Evolutionary conservation across 1,139 yeast genomes (phyloP).

Genomic region (Petasospora fabianii): DNA sequence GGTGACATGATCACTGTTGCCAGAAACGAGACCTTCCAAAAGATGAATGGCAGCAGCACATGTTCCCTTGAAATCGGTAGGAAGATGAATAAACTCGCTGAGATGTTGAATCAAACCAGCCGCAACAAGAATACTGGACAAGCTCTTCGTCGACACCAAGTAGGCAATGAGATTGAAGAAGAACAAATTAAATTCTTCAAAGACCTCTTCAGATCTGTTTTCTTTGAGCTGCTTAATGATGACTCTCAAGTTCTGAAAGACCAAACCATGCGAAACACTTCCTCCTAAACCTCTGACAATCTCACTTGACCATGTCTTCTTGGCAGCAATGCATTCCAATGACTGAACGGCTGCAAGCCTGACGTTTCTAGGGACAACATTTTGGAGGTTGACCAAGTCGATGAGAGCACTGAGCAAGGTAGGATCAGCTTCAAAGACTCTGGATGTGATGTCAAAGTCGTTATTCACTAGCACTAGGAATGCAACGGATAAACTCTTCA

Average conservation of each 20-base stretch:
- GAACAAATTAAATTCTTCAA: constrained; percentile 48
- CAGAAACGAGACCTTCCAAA: constrained; percentile 44
- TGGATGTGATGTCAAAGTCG: constrained; percentile 51
- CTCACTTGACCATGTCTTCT: constrained; percentile 72
- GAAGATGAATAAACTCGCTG: constrained; percentile 54
- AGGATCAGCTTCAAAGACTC: constrained; percentile 73
- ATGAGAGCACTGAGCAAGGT: constrained; percentile 67
- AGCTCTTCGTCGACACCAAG: constrained; percentile 49
- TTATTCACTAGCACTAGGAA: constrained; percentile 50
- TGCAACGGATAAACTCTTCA: constrained; percentile 68
- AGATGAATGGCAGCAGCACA: constrained; percentile 66
- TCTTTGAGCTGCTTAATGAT: constrained; percentile 45
- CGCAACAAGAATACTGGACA: constrained; percentile 45
- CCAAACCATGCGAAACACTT: constrained; percentile 78
- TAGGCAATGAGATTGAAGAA: constrained; percentile 59
- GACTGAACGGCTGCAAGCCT: constrained; percentile 62
- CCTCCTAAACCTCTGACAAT: constrained; percentile 83
- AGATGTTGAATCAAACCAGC: constrained; percentile 76
- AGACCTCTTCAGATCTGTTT: constrained; percentile 31
- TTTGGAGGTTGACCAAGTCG: constrained; percentile 63
- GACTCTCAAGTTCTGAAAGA: constrained; percentile 68
- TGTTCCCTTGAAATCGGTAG: constrained; percentile 48
- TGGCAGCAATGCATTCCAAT: constrained; percentile 66
- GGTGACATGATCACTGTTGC: constrained; percentile 41
- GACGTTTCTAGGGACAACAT: constrained; percentile 46